These are phyloP conservation scores for Simmondsia chinensis DNA, from an alignment of 148 eudicot genomes.

Conservation along the genomic window DNA sequence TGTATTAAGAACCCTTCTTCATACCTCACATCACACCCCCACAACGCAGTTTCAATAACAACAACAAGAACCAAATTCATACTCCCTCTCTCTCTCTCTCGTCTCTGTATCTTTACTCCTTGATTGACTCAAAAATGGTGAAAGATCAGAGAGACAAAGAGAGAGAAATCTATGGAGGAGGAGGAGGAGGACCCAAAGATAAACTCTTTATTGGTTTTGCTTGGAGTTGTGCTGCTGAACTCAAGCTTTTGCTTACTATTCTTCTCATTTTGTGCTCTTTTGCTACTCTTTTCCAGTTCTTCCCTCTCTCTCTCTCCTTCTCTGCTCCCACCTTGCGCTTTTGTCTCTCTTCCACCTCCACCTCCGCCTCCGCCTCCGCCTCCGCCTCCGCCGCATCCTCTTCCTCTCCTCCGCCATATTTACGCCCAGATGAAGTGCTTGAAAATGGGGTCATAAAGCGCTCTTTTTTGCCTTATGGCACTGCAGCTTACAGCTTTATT, in stretches of 20 bases:
- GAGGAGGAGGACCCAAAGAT: constrained; percentile 3
- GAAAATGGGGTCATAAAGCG: constrained; percentile 33
- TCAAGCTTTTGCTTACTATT: constrained; percentile 43
- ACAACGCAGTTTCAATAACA: no score
- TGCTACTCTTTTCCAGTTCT: constrained; percentile 39
- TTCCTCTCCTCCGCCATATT: not conserved
- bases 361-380: not conserved
- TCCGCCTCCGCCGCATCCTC: not conserved
- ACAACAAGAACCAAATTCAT: no score
- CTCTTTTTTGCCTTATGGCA: constrained; percentile 33
- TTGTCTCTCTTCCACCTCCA: constrained; percentile 13
- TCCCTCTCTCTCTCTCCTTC: constrained; percentile 37
- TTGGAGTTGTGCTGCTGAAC: constrained; percentile 51
- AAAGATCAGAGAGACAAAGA: constrained; percentile 8
- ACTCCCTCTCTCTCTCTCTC: no score
- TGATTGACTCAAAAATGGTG: constrained; percentile 4
- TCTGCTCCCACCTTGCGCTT: constrained; percentile 17
- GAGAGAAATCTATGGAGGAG: not conserved
- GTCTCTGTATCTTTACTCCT: no score
- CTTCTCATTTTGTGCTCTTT: constrained; percentile 53
- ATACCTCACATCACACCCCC: no score
- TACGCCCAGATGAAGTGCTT: constrained; percentile 3
- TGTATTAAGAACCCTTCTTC: no score
- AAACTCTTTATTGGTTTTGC: constrained; percentile 31
- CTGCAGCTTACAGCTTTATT: constrained; percentile 54